phyloP scores from a whole-genome alignment of 2,329 filamentous ascomycete species.

The Trichoderma harzianum region DNA sequence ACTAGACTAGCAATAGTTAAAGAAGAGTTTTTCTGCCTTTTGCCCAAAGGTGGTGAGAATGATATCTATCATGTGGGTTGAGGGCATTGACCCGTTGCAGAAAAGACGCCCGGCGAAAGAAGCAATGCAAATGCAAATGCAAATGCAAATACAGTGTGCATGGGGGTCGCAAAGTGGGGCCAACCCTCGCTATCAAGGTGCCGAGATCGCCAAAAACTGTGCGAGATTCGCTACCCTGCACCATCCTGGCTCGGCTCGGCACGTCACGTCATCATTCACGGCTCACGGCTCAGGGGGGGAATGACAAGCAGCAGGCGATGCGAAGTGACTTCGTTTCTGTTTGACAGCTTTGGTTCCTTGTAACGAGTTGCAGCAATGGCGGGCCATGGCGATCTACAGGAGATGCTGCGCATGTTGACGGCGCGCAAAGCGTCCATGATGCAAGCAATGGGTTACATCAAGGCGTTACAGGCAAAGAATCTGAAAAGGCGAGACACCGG shows the following conservation, averaged over 20 bases:
- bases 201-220: neutral
- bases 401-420: conserved; percentile 58
- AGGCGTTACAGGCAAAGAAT: conserved; percentile 52
- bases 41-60: neutral
- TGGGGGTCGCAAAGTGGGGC: neutral
- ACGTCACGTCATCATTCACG: conserved; percentile 9
- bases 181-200: neutral
- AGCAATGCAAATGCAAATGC: neutral
- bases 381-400: conserved; percentile 57
- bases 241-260: neutral
- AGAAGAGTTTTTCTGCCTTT: neutral
- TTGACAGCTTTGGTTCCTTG: neutral
- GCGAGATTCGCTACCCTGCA: conserved; percentile 11
- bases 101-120: neutral
- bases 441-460: conserved; percentile 56
- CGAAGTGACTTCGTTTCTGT: neutral
- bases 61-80: conserved; percentile 11
- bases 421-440: conserved; percentile 57
- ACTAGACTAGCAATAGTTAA: neutral
- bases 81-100: conserved; percentile 21
- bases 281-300: neutral
- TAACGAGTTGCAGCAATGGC: conserved; percentile 41
- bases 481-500: conserved; percentile 50
- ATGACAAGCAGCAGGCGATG: neutral
- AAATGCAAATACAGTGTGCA: neutral